Percentiles rank a stretch among this genome's conserved stretches.
Evolutionary conservation across 768 basidiomycete species (phyloP).

Genomic region (Kwoniella newhampshirensis): DNA sequence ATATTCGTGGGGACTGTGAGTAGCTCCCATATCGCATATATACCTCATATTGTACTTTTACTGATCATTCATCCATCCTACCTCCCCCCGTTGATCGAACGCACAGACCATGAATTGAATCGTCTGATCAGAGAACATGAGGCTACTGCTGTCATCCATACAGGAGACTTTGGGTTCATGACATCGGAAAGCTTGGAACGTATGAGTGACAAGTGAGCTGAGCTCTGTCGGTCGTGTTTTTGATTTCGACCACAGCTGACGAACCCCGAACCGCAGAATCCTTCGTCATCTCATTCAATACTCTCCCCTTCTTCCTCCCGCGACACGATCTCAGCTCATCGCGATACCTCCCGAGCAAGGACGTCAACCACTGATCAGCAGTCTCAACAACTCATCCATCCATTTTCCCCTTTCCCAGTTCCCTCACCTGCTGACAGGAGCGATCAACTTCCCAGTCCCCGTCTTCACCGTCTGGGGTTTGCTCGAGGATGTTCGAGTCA

Average conservation of each 20-base stretch:
- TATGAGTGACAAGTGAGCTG: conserved; percentile 76
- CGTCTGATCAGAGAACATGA: conserved; percentile 83
- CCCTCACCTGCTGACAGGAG: conserved; percentile 81
- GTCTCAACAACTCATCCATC: conserved; percentile 69
- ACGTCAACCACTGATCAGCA: conserved; percentile 65
- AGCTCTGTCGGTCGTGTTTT: neutral
- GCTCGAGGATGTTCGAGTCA: conserved; percentile 87
- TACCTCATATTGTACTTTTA: conserved; percentile 58
- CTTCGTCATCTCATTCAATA: conserved; percentile 95
- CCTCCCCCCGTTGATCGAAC: too few relatives aligned
- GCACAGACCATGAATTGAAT: conserved; percentile 74
- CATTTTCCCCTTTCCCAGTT: conserved; percentile 83
- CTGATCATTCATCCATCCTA: conserved; percentile 10
- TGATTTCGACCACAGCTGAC: conserved; percentile 13
- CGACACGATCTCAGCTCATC: conserved; percentile 76
- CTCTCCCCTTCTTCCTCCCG: conserved; percentile 84
- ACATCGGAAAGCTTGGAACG: conserved; percentile 75
- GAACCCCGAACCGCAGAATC: conserved; percentile 57
- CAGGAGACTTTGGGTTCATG: conserved; percentile 99
- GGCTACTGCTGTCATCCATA: conserved; percentile 91
- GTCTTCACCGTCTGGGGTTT: conserved; percentile 97
- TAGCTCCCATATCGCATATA: conserved; percentile 1
- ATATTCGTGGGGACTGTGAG: conserved; percentile 57
- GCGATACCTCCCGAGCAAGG: conserved; percentile 48
- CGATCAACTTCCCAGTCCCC: conserved; percentile 85